Percentiles rank a stretch among this genome's conserved stretches.
Evolutionary conservation across 495 filamentous ascomycete species (phyloP).

Genomic region (Penicillium cataractarum): DNA sequence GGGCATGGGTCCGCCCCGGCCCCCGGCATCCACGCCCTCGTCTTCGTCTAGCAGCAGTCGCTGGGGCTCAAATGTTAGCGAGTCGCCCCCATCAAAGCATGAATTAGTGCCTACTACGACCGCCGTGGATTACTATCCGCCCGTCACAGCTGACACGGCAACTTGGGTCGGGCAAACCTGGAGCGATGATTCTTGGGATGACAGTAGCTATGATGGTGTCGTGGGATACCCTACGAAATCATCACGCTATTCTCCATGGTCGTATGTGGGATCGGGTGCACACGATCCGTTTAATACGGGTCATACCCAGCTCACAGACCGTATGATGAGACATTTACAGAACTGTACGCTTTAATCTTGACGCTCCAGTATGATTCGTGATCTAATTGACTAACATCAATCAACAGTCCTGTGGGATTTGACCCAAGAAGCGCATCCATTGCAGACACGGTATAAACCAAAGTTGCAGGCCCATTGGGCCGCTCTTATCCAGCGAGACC

Average conservation of each 20-base stretch:
- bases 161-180: not conserved
- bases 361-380: not conserved
- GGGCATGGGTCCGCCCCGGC: constrained; percentile 17
- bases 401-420: constrained; percentile 45
- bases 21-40: constrained; percentile 17
- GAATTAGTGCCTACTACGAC: constrained; percentile 17
- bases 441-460: constrained; percentile 42
- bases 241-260: constrained; percentile 23
- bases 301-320: constrained; percentile 47
- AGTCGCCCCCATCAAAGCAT: constrained; percentile 10
- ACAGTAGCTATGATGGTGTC: constrained; percentile 15
- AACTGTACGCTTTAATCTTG: constrained; percentile 35
- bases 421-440: constrained; percentile 45
- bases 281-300: constrained; percentile 47
- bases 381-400: constrained; percentile 14
- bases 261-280: constrained; percentile 38
- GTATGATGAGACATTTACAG: constrained; percentile 48
- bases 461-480: constrained; percentile 49
- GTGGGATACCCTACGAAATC: constrained; percentile 16
- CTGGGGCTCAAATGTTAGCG: constrained; percentile 18
- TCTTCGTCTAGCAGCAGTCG: constrained; percentile 18
- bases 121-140: constrained; percentile 17
- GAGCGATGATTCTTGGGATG: constrained; percentile 18
- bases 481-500: constrained; percentile 43
- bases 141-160: constrained; percentile 3